A percentile compares a stretch with the other conserved stretches of the same genome.
Evolutionary conservation across 495 filamentous ascomycete species (phyloP).

Genomic region (Neurospora sp.): DNA sequence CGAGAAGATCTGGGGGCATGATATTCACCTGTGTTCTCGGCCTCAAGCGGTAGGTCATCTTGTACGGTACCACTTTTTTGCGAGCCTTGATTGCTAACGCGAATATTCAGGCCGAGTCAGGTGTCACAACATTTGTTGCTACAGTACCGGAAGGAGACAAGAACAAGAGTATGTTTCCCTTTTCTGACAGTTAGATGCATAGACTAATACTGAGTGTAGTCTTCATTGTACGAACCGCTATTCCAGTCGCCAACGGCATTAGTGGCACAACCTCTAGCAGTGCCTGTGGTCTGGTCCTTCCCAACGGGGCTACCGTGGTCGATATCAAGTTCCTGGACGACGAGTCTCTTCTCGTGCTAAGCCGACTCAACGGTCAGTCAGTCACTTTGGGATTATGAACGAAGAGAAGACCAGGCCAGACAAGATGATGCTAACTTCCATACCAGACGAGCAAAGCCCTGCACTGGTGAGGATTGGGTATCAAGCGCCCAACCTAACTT

Average conservation of each 20-base stretch:
- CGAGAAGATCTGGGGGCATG: conserved; percentile 27
- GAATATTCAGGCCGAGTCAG: conserved; percentile 17
- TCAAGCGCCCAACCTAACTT: conserved; percentile 4
- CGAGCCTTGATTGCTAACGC: conserved; percentile 6
- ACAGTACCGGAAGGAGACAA: conserved; percentile 17
- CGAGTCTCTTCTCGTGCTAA: conserved; percentile 33
- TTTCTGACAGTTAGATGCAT: background rate
- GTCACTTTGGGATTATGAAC: too few species aligned
- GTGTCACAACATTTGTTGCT: conserved; percentile 26
- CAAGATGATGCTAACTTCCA: background rate
- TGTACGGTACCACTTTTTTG: background rate
- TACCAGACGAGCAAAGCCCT: conserved; percentile 11
- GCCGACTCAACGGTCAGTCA: conserved; percentile 25
- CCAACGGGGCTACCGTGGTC: conserved; percentile 26
- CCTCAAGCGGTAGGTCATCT: conserved; percentile 17
- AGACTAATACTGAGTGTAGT: conserved; percentile 31
- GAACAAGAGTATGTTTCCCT: conserved; percentile 13
- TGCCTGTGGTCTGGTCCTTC: conserved; percentile 28
- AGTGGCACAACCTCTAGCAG: conserved; percentile 21
- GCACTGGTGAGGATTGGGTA: conserved; percentile 8
- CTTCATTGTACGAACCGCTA: conserved; percentile 31
- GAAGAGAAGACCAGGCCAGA: background rate
- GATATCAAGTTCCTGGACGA: conserved; percentile 43
- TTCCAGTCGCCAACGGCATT: conserved; percentile 33
- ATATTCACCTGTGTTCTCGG: conserved; percentile 23